Evolutionary conservation across 2,329 filamentous ascomycete genomes (phyloP), one percentile per base, ranked within the genome.

Genomic region (Coleophoma eucalyptorum): DNA sequence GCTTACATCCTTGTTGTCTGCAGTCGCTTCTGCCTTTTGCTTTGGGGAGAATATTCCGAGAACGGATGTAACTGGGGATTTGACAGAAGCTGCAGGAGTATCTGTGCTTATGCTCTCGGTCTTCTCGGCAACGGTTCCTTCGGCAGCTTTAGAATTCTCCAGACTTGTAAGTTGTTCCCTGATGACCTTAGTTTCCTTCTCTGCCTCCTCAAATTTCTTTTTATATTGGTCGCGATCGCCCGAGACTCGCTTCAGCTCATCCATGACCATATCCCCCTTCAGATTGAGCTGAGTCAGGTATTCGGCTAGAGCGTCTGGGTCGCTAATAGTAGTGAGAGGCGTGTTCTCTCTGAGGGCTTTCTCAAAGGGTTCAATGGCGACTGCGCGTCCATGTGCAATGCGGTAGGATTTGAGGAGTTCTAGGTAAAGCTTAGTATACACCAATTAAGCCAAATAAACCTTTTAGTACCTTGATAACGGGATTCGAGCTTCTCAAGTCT

Each of bases 311-410:
- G 91, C 87, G 48, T 83, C 81, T 0, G 93, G 90, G 53, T 99
- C 94, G 59, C 77, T 79, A 60, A 99, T 96, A 15, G 90, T 93
- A 4, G 89, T 89, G 34, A 97, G 74, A 2, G 94, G 93, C 0
- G 94, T 99, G 61, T 96, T 89, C 66, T 99, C 94, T 61, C 90
- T 89, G 7, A 99, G 77, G 1, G 88, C 86, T 49, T 89, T 86
- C 71, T 99, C 94, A 67, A 99, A 99, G 0, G 90, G 88, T 64
- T 97, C 94, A 62, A 97, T 95, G 3, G 88, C 83, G 12, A 88
- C 83, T 40, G 92, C 90, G 47, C 91, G 85, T 51, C 89, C 83
- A 72, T 99, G 93, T 16, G 94, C 94, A 57, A 92, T 86, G 55
- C 91, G 84, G 70, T 99, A 99, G 8, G 93, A 96, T 50, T 90